These are phyloP conservation scores for Aspergillus aculeatus DNA, from an alignment of 2,329 filamentous ascomycete species.

Conservation along the genomic window DNA sequence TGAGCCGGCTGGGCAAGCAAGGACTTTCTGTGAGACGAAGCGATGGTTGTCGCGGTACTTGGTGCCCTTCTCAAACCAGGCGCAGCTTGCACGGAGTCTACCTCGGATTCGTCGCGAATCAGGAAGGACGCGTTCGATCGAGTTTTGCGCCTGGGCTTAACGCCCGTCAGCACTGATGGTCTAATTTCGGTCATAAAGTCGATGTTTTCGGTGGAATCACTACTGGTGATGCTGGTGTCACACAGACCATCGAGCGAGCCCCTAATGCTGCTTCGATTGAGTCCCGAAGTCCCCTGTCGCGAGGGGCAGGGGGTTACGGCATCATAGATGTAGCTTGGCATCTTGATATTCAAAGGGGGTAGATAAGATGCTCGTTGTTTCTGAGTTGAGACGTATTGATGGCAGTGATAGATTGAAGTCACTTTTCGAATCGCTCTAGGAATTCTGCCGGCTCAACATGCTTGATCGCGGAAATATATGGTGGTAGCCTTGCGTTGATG, in stretches of 20 bases:
- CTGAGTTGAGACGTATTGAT: too few species aligned
- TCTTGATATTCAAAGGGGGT: not conserved
- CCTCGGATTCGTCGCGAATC: slow-evolving; percentile 41
- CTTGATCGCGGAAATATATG: not conserved
- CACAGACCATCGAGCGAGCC: slow-evolving; percentile 25
- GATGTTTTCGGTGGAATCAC: slow-evolving; percentile 39
- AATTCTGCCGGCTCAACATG: not conserved
- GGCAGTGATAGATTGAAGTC: too few species aligned
- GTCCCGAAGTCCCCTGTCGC: slow-evolving; percentile 22
- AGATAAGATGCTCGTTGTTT: too few species aligned
- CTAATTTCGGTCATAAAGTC: slow-evolving; percentile 44
- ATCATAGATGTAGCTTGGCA: slow-evolving; percentile 24
- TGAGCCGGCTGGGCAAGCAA: slow-evolving; percentile 43
- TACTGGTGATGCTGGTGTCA: slow-evolving; percentile 24
- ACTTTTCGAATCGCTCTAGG: not conserved
- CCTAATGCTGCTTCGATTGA: slow-evolving; percentile 17
- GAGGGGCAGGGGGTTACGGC: slow-evolving; percentile 36
- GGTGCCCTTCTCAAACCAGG: slow-evolving; percentile 21
- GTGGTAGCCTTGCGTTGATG: not conserved
- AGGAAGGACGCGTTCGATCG: slow-evolving; percentile 30
- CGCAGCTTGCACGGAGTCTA: slow-evolving; percentile 10
- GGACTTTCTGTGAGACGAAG: slow-evolving; percentile 30
- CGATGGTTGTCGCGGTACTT: slow-evolving; percentile 6
- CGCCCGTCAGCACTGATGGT: slow-evolving; percentile 28
- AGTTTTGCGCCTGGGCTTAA: slow-evolving; percentile 31